Conservation (phyloP, 1,284 basidiomycete genomes). For the Ganoderma sp. region DNA sequence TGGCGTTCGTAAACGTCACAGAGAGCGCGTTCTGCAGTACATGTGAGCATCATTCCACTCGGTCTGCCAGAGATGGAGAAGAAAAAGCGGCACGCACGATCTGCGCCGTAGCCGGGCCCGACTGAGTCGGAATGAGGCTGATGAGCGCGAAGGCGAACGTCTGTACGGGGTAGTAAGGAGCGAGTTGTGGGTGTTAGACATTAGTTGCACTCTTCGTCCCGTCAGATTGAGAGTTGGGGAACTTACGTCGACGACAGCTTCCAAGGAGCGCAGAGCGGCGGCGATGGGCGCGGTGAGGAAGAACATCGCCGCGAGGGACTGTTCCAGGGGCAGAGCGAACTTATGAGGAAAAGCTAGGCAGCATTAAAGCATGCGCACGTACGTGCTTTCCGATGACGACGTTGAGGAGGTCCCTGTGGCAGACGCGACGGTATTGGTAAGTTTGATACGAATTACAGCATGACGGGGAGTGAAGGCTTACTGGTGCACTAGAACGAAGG, state of each 20-base stretch:
- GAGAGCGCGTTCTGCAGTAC: not conserved
- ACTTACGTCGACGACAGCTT: constrained; percentile 4
- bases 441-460: not conserved
- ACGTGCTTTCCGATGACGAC: constrained; percentile 6
- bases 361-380: too few relatives aligned
- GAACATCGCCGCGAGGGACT: constrained; percentile 6
- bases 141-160: constrained; percentile 6
- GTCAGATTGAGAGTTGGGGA: too few relatives aligned
- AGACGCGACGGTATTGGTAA: too few relatives aligned
- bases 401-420: not conserved
- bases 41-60: not conserved
- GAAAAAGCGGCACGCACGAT: not conserved
- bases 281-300: constrained; percentile 1
- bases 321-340: not conserved
- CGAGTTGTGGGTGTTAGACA: not conserved
- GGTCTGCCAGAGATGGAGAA: not conserved
- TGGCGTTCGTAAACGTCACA: constrained; percentile 7
- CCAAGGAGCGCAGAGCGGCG: not conserved
- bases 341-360: not conserved
- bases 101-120: not conserved
- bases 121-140: not conserved
- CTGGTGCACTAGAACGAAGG: constrained; percentile 6
- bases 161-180: not conserved
- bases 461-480: not conserved
- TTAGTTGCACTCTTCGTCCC: not conserved